These are phyloP conservation scores for Chaetoscypha palmicola DNA, from an alignment of 2,329 filamentous ascomycete species.

Conservation along the genomic window DNA sequence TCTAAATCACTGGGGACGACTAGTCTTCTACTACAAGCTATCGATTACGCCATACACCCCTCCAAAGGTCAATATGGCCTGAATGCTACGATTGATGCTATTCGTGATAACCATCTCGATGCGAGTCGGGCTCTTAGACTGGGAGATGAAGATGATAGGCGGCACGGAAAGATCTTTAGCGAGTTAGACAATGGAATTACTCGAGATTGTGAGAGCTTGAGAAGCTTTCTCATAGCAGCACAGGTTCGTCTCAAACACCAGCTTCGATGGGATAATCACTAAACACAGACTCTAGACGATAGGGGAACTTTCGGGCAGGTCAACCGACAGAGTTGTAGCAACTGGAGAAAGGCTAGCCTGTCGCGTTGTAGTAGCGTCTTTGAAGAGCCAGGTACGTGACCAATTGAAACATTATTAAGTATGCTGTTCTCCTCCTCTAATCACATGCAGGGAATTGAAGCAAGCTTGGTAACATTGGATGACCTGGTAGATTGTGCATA, in stretches of 20 bases:
- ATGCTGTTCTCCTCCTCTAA: background rate
- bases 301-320: constrained; percentile 43
- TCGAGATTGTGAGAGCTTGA: constrained; percentile 41
- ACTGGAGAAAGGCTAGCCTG: constrained; percentile 32
- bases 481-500: constrained; percentile 9
- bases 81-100: constrained; percentile 42
- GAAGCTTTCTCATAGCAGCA: constrained; percentile 45
- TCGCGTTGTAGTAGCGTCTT: constrained; percentile 28
- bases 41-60: constrained; percentile 18
- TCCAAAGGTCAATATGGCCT: constrained; percentile 30
- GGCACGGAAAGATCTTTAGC: background rate
- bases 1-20: constrained; percentile 50
- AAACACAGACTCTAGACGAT: constrained; percentile 28
- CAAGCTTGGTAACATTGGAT: constrained; percentile 5
- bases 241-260: constrained; percentile 32
- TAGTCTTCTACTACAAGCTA: constrained; percentile 35
- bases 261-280: background rate
- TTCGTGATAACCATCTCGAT: constrained; percentile 44
- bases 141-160: constrained; percentile 20
- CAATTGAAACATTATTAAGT: background rate
- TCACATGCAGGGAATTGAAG: constrained; percentile 5
- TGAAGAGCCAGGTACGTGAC: constrained; percentile 25
- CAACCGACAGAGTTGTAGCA: constrained; percentile 45
- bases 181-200: constrained; percentile 21
- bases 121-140: constrained; percentile 37